A percentile compares a stretch with the other conserved stretches of the same genome.
These are phyloP conservation scores for Plectosphaerella sp. DNA, from an alignment of 2,329 filamentous ascomycete species.

Conservation along the genomic window DNA sequence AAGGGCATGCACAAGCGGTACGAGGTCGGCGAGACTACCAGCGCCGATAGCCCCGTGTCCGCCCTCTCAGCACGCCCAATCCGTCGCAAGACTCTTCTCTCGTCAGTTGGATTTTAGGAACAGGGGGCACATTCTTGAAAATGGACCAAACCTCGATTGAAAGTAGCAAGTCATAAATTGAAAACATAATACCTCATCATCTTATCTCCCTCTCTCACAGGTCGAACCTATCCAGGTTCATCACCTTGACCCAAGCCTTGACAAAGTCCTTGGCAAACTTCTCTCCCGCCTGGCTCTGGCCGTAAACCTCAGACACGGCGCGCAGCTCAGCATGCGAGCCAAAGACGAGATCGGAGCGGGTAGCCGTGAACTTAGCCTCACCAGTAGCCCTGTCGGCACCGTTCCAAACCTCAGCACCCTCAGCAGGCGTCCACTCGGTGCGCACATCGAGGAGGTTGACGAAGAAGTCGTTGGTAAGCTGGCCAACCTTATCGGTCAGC, in stretches of 20 bases:
- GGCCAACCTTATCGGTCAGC: constrained; percentile 62
- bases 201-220: constrained; percentile 17
- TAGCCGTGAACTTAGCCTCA: constrained; percentile 63
- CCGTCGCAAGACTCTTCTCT: background rate
- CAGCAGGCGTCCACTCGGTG: constrained; percentile 58
- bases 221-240: constrained; percentile 71
- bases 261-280: constrained; percentile 72
- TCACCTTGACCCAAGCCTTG: constrained; percentile 68
- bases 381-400: constrained; percentile 64
- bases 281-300: constrained; percentile 50
- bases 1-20: background rate
- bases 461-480: constrained; percentile 77
- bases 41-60: background rate
- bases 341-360: constrained; percentile 66
- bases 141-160: background rate
- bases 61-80: background rate
- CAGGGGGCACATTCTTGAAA: background rate
- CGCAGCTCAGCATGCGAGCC: constrained; percentile 71
- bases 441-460: constrained; percentile 68
- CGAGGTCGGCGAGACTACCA: background rate
- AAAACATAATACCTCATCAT: background rate
- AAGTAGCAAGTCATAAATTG: background rate
- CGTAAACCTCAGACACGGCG: constrained; percentile 68
- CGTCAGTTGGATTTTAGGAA: background rate
- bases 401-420: constrained; percentile 14